These are phyloP conservation scores for Sporothrix sp. DNA, from an alignment of 2,329 filamentous ascomycete genomes.

Conservation along the genomic window DNA sequence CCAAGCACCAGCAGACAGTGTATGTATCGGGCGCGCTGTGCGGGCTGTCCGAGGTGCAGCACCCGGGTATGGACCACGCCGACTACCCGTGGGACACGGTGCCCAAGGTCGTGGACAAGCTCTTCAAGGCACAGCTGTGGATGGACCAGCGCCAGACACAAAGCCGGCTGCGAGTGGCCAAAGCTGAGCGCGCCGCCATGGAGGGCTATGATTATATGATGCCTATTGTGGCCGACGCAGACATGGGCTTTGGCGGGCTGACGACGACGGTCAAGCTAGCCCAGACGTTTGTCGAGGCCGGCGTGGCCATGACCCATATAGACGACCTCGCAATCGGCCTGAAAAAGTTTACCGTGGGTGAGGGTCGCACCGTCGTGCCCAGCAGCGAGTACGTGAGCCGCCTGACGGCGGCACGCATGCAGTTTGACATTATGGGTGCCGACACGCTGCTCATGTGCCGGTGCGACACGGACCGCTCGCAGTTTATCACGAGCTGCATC, in stretches of 20 bases:
- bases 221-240: constrained; percentile 32
- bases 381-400: constrained; percentile 30
- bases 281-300: constrained; percentile 31
- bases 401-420: constrained; percentile 28
- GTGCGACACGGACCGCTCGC: constrained; percentile 29
- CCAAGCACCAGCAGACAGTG: constrained; percentile 28
- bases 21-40: constrained; percentile 33
- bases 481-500: constrained; percentile 30
- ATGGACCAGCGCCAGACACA: constrained; percentile 33
- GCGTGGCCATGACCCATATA: constrained; percentile 34
- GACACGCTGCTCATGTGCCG: constrained; percentile 30
- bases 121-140: constrained; percentile 31
- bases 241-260: constrained; percentile 34
- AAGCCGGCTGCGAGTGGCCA: constrained; percentile 28
- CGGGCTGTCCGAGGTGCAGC: constrained; percentile 28
- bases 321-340: constrained; percentile 34
- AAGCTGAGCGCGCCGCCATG: constrained; percentile 24
- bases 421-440: constrained; percentile 31
- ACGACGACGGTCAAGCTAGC: constrained; percentile 32
- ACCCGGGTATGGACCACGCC: constrained; percentile 33
- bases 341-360: constrained; percentile 35
- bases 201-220: constrained; percentile 31
- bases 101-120: constrained; percentile 30
- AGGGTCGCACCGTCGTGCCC: constrained; percentile 31
- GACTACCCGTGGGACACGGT: constrained; percentile 35